Evolutionary conservation across 345 rosid genomes (phyloP).

Genomic region (Linum lewisii): DNA sequence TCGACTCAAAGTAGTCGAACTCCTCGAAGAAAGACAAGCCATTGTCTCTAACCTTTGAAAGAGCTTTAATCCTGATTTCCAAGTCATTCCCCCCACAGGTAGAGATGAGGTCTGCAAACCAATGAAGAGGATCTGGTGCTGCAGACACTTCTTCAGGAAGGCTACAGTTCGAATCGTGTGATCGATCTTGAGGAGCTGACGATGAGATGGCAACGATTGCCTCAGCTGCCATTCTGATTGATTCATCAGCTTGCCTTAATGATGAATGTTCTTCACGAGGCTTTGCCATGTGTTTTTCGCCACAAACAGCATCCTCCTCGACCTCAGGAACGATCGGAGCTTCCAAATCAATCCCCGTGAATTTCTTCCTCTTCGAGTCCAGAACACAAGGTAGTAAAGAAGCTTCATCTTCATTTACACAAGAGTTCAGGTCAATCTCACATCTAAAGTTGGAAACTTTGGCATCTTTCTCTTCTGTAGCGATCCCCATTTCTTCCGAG

Average conservation of each 20-base stretch:
- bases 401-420: slow-evolving; percentile 29
- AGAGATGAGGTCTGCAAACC: slow-evolving; percentile 55
- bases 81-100: slow-evolving; percentile 15
- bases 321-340: slow-evolving; percentile 32
- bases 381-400: slow-evolving; percentile 19
- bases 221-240: slow-evolving; percentile 41
- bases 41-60: slow-evolving; percentile 2
- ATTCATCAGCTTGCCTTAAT: slow-evolving; percentile 16
- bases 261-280: slow-evolving; percentile 16
- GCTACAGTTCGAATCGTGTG: slow-evolving; percentile 3
- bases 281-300: slow-evolving; percentile 19
- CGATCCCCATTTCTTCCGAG: slow-evolving; percentile 28
- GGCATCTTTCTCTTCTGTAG: slow-evolving; percentile 29
- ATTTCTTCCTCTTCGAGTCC: slow-evolving; percentile 23
- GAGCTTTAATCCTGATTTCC: slow-evolving; percentile 12
- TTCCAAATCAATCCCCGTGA: slow-evolving; percentile 51
- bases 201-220: slow-evolving; percentile 50
- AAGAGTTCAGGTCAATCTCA: slow-evolving; percentile 56
- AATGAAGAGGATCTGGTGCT: slow-evolving; percentile 31
- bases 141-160: slow-evolving; percentile 12
- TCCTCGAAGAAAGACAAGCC: slow-evolving; percentile 12
- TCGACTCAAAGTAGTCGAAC: slow-evolving; percentile 56
- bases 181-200: slow-evolving; percentile 17
- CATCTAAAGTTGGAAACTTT: slow-evolving; percentile 26
- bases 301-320: slow-evolving; percentile 10